Conservation (phyloP, 2,329 filamentous ascomycete genomes). For the Aspergillus sp. region DNA sequence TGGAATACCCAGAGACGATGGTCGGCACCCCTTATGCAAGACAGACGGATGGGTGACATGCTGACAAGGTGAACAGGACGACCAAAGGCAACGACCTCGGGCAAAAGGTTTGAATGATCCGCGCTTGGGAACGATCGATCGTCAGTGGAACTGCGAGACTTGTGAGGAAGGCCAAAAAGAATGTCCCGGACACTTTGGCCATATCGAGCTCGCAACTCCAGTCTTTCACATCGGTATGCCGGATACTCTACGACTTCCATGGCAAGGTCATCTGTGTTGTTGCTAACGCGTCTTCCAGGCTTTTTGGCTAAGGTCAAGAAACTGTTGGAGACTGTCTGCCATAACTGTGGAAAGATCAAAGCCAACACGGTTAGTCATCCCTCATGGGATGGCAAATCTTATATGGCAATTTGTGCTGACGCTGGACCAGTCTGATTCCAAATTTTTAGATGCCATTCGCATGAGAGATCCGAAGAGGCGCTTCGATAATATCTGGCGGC, state of each 20-base stretch:
- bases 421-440: slow-evolving; percentile 62
- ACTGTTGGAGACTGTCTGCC: slow-evolving; percentile 95
- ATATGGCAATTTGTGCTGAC: slow-evolving; percentile 43
- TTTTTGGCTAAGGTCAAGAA: slow-evolving; percentile 99
- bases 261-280: slow-evolving; percentile 2
- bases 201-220: slow-evolving; percentile 93
- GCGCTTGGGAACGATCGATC: slow-evolving; percentile 89
- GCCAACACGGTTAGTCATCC: slow-evolving; percentile 91
- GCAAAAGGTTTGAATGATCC: slow-evolving; percentile 91
- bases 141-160: slow-evolving; percentile 89
- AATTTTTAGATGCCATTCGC: slow-evolving; percentile 70
- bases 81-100: slow-evolving; percentile 81
- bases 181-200: slow-evolving; percentile 95
- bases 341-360: slow-evolving; percentile 96
- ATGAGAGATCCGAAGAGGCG: slow-evolving; percentile 88
- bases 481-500: slow-evolving; percentile 83
- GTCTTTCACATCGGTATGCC: slow-evolving; percentile 71
- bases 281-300: slow-evolving; percentile 46
- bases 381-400: slow-evolving; percentile 47
- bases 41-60: slow-evolving; percentile 4
- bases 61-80: slow-evolving; percentile 49
- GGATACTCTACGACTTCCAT: too few relatives aligned
- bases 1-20: slow-evolving; percentile 99
- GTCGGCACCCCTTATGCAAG: slow-evolving; percentile 34
- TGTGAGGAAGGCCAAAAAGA: slow-evolving; percentile 93